These are phyloP conservation scores for Coemansia sp. DNA, from an alignment of 192 early-diverging fungal species.

Conservation along the genomic window DNA sequence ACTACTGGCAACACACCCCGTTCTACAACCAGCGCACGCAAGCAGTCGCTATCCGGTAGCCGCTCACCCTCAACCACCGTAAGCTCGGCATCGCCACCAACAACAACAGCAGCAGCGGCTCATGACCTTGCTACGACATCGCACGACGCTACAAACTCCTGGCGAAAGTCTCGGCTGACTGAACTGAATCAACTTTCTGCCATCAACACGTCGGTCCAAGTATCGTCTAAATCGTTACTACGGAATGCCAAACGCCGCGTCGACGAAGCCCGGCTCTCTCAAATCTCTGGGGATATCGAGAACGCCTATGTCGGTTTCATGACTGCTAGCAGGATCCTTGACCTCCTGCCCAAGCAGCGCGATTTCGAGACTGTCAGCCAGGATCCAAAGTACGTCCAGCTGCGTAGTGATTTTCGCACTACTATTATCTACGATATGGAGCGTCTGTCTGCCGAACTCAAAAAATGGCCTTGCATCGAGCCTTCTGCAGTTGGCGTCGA, in stretches of 20 bases:
- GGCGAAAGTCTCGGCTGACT: slow-evolving; percentile 25
- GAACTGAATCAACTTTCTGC: slow-evolving; percentile 30
- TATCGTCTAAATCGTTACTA: slow-evolving; percentile 29
- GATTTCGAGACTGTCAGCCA: slow-evolving; percentile 47
- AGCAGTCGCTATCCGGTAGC: slow-evolving; percentile 2
- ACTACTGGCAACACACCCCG: neutral
- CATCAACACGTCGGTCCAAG: slow-evolving; percentile 27
- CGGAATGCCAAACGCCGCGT: slow-evolving; percentile 30
- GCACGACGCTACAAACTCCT: neutral
- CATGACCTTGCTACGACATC: neutral
- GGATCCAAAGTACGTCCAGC: slow-evolving; percentile 49
- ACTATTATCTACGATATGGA: slow-evolving; percentile 31
- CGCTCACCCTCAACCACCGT: slow-evolving; percentile 1
- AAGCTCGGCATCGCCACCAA: neutral
- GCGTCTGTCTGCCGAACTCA: slow-evolving; percentile 17
- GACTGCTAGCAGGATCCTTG: slow-evolving; percentile 54
- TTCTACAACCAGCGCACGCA: neutral
- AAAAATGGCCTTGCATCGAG: slow-evolving; percentile 38
- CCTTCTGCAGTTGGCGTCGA: neutral
- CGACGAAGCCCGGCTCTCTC: slow-evolving; percentile 27
- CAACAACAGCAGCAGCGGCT: neutral
- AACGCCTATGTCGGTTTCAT: slow-evolving; percentile 46
- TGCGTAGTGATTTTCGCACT: slow-evolving; percentile 44
- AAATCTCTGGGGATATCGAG: slow-evolving; percentile 25
- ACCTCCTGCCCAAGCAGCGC: slow-evolving; percentile 45